Conservation (phyloP, 495 filamentous ascomycete genomes). For the Staphylotrichum longicolle region DNA sequence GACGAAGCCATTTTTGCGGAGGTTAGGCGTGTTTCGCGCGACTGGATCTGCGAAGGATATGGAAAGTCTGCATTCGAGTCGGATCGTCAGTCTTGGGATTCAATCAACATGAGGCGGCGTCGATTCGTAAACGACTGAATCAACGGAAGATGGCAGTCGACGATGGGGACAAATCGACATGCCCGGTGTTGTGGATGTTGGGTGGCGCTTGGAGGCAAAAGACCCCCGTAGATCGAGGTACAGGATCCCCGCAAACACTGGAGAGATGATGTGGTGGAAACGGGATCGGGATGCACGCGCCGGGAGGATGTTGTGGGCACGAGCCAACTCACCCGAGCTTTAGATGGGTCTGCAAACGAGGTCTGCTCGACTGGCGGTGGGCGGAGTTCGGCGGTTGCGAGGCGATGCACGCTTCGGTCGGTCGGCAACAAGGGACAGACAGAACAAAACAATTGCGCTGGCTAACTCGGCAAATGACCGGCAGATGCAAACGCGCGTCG, state of each 20-base stretch:
- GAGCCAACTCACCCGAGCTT: conserved; percentile 22
- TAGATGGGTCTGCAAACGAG: neutral
- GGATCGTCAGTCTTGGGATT: neutral
- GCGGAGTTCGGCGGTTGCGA: conserved; percentile 20
- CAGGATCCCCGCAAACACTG: conserved; percentile 1
- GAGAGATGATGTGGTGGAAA: neutral
- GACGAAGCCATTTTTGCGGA: conserved; percentile 74
- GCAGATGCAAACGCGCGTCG: neutral
- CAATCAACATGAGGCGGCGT: neutral
- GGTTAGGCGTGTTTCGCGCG: conserved; percentile 2
- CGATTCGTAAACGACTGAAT: neutral
- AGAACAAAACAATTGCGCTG: conserved; percentile 7
- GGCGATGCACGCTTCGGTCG: conserved; percentile 11
- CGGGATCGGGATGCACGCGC: neutral
- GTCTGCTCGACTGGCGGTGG: conserved; percentile 11
- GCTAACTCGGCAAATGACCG: neutral
- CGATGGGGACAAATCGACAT: neutral
- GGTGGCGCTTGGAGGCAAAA: conserved; percentile 4
- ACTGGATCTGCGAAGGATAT: neutral
- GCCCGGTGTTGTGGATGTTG: neutral
- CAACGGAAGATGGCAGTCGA: neutral
- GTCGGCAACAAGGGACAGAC: conserved; percentile 7
- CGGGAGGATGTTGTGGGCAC: conserved; percentile 10
- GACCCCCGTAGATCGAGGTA: neutral
- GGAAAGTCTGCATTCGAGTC: neutral